A percentile compares a stretch with the other conserved stretches of the same genome.
These are phyloP conservation scores for Phtheirospermum japonicum DNA, from an alignment of 257 asterid species.

Conservation along the genomic window DNA sequence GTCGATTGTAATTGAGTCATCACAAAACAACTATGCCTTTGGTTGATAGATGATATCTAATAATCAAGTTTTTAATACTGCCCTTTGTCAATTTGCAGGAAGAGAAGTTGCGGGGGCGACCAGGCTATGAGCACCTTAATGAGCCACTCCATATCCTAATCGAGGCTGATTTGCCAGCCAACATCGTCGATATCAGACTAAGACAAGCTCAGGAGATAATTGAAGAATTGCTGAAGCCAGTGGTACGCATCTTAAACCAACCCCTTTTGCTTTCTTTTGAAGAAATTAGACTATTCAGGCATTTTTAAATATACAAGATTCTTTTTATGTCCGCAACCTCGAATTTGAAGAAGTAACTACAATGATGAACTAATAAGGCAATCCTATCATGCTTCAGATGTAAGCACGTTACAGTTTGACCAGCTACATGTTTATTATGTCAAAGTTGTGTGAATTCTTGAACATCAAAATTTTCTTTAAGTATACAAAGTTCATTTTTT, in stretches of 20 bases:
- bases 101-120: conserved; percentile 86
- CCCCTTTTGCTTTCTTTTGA: conserved; percentile 13
- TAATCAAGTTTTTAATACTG: neutral
- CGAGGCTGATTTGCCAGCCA: conserved; percentile 95
- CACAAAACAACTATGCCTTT: neutral
- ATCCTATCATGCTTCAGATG: neutral
- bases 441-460: neutral
- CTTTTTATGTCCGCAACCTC: neutral
- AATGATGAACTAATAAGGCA: neutral
- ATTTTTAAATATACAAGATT: neutral
- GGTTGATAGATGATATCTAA: no score
- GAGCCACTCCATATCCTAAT: conserved; percentile 86
- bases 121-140: conserved; percentile 92
- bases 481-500: neutral
- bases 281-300: conserved; percentile 5
- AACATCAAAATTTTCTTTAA: neutral
- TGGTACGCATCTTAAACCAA: conserved; percentile 48
- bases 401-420: neutral
- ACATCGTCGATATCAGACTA: conserved; percentile 64
- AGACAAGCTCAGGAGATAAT: conserved; percentile 90
- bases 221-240: conserved; percentile 90
- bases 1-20: neutral
- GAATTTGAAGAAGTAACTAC: neutral
- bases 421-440: neutral
- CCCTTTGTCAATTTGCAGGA: conserved; percentile 50